Conservation (phyloP, 768 basidiomycete genomes). For the Amanita phalloides region DNA sequence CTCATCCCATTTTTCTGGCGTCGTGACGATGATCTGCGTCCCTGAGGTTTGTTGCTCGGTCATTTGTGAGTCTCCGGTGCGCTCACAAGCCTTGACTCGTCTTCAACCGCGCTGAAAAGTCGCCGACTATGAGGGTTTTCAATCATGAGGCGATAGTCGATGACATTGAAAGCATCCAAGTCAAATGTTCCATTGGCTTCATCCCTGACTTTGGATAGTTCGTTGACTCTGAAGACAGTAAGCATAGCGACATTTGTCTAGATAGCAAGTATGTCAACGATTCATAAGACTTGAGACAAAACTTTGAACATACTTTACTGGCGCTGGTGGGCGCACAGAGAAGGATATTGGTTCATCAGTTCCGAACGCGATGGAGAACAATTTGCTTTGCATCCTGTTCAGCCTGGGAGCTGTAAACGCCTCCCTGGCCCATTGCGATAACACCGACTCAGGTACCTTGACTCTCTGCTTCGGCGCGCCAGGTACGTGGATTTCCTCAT, state of each 20-base stretch:
- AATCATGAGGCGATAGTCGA: conserved; percentile 99
- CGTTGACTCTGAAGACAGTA: conserved; percentile 85
- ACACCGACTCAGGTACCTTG: conserved; percentile 57
- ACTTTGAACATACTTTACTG: conserved; percentile 69
- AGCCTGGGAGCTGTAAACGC: conserved; percentile 79
- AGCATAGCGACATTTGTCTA: conserved; percentile 98
- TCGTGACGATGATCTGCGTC: conserved; percentile 97
- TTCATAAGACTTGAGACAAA: background rate
- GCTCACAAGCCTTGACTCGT: conserved; percentile 80
- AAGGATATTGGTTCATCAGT: conserved; percentile 89
- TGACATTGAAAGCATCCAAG: conserved; percentile 87
- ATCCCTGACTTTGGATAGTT: conserved; percentile 82
- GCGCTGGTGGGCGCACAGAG: conserved; percentile 98
- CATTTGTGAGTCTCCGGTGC: conserved; percentile 96
- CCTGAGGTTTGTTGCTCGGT: conserved; percentile 96
- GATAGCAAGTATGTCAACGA: background rate
- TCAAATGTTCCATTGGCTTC: conserved; percentile 72
- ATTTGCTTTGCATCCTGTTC: conserved; percentile 84
- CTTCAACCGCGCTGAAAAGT: conserved; percentile 72
- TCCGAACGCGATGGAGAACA: conserved; percentile 86
- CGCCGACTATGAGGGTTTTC: conserved; percentile 95
- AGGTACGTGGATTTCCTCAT: conserved; percentile 98
- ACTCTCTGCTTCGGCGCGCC: conserved; percentile 78
- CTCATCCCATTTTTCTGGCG: conserved; percentile 99
- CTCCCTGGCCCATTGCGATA: conserved; percentile 78